Evolutionary conservation across 306 rosid genomes (phyloP).

Genomic region (Lathyrus aphaca): DNA sequence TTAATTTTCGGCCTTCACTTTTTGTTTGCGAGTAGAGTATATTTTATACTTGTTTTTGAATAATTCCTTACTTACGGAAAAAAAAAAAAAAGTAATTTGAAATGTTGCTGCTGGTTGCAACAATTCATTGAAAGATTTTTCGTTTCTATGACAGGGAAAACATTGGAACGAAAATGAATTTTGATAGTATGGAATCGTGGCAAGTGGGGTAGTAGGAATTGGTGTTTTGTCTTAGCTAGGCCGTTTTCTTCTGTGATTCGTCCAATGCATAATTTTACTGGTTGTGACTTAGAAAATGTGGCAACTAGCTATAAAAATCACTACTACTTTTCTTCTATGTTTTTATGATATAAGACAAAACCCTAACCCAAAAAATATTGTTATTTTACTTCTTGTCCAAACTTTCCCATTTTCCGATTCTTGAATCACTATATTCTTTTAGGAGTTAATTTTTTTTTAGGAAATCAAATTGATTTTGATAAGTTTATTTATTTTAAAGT

Average conservation of each 20-base stretch:
- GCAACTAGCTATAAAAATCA: constrained; percentile 14
- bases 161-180: constrained; percentile 4
- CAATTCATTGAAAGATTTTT: constrained; percentile 30
- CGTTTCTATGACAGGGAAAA: constrained; percentile 11
- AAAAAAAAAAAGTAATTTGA: too few relatives aligned
- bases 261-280: constrained; percentile 29
- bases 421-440: neutral
- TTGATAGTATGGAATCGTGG: constrained; percentile 30
- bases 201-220: constrained; percentile 42
- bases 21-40: too few relatives aligned
- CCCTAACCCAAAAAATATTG: constrained; percentile 29
- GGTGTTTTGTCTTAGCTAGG: constrained; percentile 38
- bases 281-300: constrained; percentile 25
- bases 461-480: too few relatives aligned
- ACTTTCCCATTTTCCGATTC: constrained; percentile 30
- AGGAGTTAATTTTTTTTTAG: too few relatives aligned
- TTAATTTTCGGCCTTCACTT: too few relatives aligned
- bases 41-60: too few relatives aligned
- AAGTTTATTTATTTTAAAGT: too few relatives aligned
- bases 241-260: constrained; percentile 29
- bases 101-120: constrained; percentile 39
- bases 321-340: constrained; percentile 21
- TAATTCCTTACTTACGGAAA: too few relatives aligned
- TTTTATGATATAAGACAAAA: constrained; percentile 34
- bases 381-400: constrained; percentile 18